Evolutionary conservation across 2,329 filamentous ascomycete genomes (phyloP), one percentile per base, ranked within the genome.

Genomic region (Ciborinia camelliae): DNA sequence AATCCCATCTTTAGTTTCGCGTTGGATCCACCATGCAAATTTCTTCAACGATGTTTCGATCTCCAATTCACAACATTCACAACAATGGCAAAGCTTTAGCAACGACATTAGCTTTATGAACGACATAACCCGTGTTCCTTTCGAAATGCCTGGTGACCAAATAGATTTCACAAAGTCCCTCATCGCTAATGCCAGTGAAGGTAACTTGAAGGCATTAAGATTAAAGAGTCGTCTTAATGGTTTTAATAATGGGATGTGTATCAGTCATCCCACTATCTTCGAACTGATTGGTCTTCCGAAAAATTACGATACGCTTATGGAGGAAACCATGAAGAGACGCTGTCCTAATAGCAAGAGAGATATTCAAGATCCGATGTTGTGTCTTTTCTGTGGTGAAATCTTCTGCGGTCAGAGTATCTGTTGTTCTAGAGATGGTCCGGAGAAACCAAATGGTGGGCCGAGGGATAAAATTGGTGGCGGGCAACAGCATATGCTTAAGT

Each of bases 331-430:
- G 70, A 88, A 87, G 68, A 82, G 90, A 61, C 87, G 85, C 58
- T 99, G 95, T 73, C 92, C 92, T 0, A 96, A 88, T 2, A 97
- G 92, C 1, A 92, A 92, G 69, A 96, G 95, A 75, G 94, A 97
- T 71, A 80, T 99, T 59, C 89, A 88, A 2, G 96, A 99, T 76
- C 92, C 95, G 0, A 91, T 90, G 69, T 86, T 99, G 45, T 99
- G 95, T 74, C 83, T 99, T 47, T 92, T 97, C 79, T 99, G 95
- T 74, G 94, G 95, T 41, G 92, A 93, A n/a, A 91, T 99, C 48
- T 94, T 97, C 77, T 99, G 95, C 78, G 92, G 90, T 12, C 95
- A 99, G 79, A 92, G 90, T 53, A 89, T 93, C 54, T 99, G 95
- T 79, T 99, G 95, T 76, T 86, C 91, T 73, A 87, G 87, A 71